Evolutionary conservation across 225 moss, liverwort and hornwort genomes (phyloP), one percentile per base, ranked within the genome.

Genomic region (Pleurozium schreberi): DNA sequence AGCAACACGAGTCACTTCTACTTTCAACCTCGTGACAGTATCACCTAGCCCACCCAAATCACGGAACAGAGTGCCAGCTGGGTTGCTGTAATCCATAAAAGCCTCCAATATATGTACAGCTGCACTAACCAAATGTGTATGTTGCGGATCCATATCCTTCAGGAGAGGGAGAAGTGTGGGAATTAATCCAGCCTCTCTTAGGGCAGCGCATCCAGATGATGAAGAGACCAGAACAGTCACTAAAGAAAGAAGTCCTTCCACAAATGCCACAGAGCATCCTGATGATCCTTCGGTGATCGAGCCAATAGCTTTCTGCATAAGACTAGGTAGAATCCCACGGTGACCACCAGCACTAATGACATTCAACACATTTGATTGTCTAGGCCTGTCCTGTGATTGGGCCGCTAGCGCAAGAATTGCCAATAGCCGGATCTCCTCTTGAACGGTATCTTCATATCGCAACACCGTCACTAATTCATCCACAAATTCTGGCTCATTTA

Each of bases 341-440:
- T 99, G 97, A 81, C 98, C 98, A 93, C 98, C 97, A 49, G 97
- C 98, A 92, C 98, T 99, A n/a, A 99, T 97, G 58, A 99, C 98
- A 82, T 87, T 99, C 49, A 99, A 91, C 82, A 99, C 98, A 92
- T 94, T 99, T 31, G 98, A 94, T 88, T 97, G 98, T 28, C 97
- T 95, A 50, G 97, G 96, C 87, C 97, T 96, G 88, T 99, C 98
- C 87, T 99, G 98, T 65, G 98, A 95, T 84, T 96, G 97, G 42
- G 97, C 98, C 70, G 96, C 98, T 89, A 99, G 81, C 33, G 98
- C 97, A 88, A 97, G 93, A 60, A 97, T 95, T 68, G 98, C 97
- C 70, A 99, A 93, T 68, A 97, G 94, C 49, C 98, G 87, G n/a
- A 98, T 97, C 82, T 94, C 95, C 90, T 98, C 98, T 40, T 95